Percentiles rank a stretch among this genome's conserved stretches.
Conservation (phyloP, 768 basidiomycete species). For the Vishniacozyma victoriae region DNA sequence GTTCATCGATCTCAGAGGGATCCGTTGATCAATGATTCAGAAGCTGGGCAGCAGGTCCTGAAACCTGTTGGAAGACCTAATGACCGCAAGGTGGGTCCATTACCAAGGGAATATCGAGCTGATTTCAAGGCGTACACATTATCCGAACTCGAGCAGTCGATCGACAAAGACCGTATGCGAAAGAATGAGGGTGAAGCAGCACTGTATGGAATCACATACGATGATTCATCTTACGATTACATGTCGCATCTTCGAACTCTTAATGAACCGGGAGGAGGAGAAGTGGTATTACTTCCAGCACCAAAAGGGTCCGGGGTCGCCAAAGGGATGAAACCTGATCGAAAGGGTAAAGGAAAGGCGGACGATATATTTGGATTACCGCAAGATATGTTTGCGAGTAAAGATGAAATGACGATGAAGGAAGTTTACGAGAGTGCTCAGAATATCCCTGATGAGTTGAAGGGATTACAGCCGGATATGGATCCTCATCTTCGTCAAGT, state of each 20-base stretch:
- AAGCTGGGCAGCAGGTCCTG: constrained; percentile 81
- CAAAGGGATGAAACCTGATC: constrained; percentile 43
- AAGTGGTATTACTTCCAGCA: constrained; percentile 44
- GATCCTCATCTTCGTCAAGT: constrained; percentile 89
- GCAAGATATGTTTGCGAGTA: constrained; percentile 50
- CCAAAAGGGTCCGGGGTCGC: constrained; percentile 33
- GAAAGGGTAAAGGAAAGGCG: constrained; percentile 47
- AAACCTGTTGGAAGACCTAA: constrained; percentile 73
- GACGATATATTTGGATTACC: constrained; percentile 45
- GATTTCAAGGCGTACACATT: constrained; percentile 51
- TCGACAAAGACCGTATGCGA: constrained; percentile 51
- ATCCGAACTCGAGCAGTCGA: constrained; percentile 63
- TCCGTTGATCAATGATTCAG: constrained; percentile 88
- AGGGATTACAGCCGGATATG: constrained; percentile 92
- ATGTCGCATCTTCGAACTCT: constrained; percentile 88
- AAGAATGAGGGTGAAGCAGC: constrained; percentile 77
- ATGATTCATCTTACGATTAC: constrained; percentile 96
- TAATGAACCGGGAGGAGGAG: constrained; percentile 64
- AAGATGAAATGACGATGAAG: constrained; percentile 59
- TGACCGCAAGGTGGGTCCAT: constrained; percentile 43
- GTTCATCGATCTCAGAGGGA: constrained; percentile 94
- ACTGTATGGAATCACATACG: constrained; percentile 83
- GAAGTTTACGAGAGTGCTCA: constrained; percentile 56
- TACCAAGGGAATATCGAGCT: background rate
- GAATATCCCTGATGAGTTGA: constrained; percentile 70